Evolutionary conservation across 148 eudicot genomes (phyloP), one percentile per base, ranked within the genome.

Genomic region (Chenopodium album): DNA sequence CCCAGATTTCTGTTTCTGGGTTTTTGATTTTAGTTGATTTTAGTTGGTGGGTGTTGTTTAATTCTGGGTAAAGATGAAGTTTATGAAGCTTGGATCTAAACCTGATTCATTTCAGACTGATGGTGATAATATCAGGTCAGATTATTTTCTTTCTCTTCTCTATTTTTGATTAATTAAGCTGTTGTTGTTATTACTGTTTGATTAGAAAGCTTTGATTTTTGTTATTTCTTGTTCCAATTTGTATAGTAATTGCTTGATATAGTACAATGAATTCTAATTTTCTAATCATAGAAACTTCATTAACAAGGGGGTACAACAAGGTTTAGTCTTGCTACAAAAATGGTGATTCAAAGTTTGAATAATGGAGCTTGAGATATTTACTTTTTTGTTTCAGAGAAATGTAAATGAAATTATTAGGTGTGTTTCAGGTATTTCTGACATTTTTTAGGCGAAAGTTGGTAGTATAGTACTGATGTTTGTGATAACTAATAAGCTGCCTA

Each of bases 61-160:
- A 37, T 31, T 78, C 23, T 69, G 56, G 44, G 44, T 37, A 37
- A 37, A 37, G 44, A 93, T 93, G 97, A 93, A 93, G 92, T 93
- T 91, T 79, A 93, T 93, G 97, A 93, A 93, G 80, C 93, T 93
- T 84, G 97, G 97, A 88, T 93, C 97, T 78, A 93, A 93, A 79
- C 90, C 92, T 85, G 97, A 93, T 84, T 84, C 89, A 31, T 91
- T 93, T 82, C 93, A 91, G 90, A 88, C 88, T 65, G 91, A 93
- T 78, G 97, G 93, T 63, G 97, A 93, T 83, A 89, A 88, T 79
- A 85, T 88, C 76, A 93, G 97, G 97, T 93, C 12, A 79, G 84
- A 76, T 28, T 75, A 9, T 4, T 37, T 37, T 37, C 5, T 34
- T 34, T 34, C 3, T 34, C 41, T 34, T 5, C 41, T 37, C 41